Evolutionary conservation across 345 rosid species (phyloP).

Genomic region (Eucalyptus caleyi): DNA sequence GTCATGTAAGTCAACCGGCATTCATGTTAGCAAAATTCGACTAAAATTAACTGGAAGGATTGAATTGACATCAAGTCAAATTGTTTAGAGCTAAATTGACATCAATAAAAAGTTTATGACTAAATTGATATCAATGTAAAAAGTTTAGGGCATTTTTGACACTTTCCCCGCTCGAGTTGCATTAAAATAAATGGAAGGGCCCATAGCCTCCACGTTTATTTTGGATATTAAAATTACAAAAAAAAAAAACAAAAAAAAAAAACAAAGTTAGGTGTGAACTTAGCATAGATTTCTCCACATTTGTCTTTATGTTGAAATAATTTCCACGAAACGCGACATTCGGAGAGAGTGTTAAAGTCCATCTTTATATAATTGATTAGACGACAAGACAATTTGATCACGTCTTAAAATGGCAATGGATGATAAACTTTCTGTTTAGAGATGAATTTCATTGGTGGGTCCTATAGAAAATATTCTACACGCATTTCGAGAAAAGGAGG

Average conservation of each 20-base stretch:
- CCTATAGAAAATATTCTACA: not conserved
- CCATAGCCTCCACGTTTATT: not conserved
- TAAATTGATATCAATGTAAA: too few relatives aligned
- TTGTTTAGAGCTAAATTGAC: too few relatives aligned
- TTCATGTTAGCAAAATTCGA: too few relatives aligned
- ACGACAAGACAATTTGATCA: not conserved
- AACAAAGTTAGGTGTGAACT: too few relatives aligned
- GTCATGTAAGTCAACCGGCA: fast-evolving
- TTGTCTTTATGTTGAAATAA: not conserved
- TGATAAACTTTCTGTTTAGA: not conserved
- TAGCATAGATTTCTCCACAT: not conserved
- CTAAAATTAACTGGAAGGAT: fast-evolving
- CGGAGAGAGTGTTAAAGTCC: not conserved
- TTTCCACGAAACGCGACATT: too few relatives aligned
- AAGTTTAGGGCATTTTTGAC: too few relatives aligned
- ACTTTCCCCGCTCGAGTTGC: not conserved
- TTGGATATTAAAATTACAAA: not conserved
- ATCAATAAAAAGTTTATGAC: too few relatives aligned
- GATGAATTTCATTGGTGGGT: not conserved
- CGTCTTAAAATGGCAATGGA: not conserved
- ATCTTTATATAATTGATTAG: not conserved
- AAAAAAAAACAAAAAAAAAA: too few relatives aligned
- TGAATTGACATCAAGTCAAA: too few relatives aligned
- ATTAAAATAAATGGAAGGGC: not conserved
- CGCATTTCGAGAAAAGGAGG: too few relatives aligned